Conservation (phyloP, 2,329 filamentous ascomycete genomes). For the Cladobotryum mycophilum region DNA sequence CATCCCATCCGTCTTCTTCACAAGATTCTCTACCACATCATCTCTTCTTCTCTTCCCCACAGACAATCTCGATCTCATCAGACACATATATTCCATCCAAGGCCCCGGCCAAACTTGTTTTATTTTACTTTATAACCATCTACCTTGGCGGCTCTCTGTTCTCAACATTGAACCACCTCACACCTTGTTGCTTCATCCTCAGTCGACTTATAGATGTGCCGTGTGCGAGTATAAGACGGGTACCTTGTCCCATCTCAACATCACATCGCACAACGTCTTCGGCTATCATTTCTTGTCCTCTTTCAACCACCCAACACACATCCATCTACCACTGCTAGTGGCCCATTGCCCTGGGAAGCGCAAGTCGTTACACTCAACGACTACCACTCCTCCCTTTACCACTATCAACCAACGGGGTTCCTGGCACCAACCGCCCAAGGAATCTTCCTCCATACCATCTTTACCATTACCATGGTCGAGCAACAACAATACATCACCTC, state of each 20-base stretch:
- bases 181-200: constrained; percentile 13
- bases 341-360: no score
- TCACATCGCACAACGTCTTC: no score
- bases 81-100: constrained; percentile 16
- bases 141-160: constrained; percentile 17
- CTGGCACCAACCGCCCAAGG: constrained; percentile 12
- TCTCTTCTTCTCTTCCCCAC: constrained; percentile 9
- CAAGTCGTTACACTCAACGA: not conserved
- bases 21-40: constrained; percentile 9
- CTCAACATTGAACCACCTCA: constrained; percentile 16
- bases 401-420: not conserved
- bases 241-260: no score
- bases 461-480: constrained; percentile 28
- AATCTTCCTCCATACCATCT: not conserved
- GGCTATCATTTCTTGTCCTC: not conserved
- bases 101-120: constrained; percentile 26
- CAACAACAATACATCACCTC: constrained; percentile 29
- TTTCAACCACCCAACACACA: constrained; percentile 9
- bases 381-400: not conserved
- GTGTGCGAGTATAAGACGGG: constrained; percentile 15
- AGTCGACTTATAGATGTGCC: constrained; percentile 22
- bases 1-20: constrained; percentile 6
- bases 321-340: no score
- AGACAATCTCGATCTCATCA: constrained; percentile 13
- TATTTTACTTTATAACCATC: constrained; percentile 5